These are phyloP conservation scores for Insectozyma bohioensis DNA, from an alignment of 1,139 yeast genomes.

Conservation along the genomic window DNA sequence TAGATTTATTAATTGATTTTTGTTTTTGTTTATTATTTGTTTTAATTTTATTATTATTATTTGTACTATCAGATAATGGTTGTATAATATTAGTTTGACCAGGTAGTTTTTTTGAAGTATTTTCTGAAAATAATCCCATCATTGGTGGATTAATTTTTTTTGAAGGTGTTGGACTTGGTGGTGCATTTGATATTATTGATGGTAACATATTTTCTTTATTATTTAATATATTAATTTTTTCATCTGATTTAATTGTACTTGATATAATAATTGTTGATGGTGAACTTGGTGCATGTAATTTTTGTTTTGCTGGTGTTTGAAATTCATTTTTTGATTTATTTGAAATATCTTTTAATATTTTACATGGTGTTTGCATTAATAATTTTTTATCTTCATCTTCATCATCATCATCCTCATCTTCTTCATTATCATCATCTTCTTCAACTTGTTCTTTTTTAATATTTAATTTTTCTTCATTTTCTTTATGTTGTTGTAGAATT, in stretches of 20 bases:
- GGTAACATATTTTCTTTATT: constrained; percentile 3
- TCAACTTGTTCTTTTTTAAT: constrained; percentile 4
- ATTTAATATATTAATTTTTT: background rate
- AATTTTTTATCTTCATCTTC: constrained; percentile 5
- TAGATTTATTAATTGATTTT: constrained; percentile 3
- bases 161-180: constrained; percentile 45
- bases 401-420: constrained; percentile 5
- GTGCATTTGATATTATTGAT: constrained; percentile 19
- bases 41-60: constrained; percentile 2
- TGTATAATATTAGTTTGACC: too few relatives aligned
- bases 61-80: background rate
- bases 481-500: constrained; percentile 14
- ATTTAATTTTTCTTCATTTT: constrained; percentile 7
- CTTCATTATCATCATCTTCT: constrained; percentile 3
- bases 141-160: constrained; percentile 29
- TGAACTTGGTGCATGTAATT: constrained; percentile 23
- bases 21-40: constrained; percentile 9
- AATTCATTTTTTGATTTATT: constrained; percentile 22
- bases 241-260: constrained; percentile 16
- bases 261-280: constrained; percentile 36
- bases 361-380: constrained; percentile 29
- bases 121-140: constrained; percentile 47
- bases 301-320: constrained; percentile 25
- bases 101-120: constrained; percentile 13
- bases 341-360: constrained; percentile 27